Evolutionary conservation across 805 yeast species (phyloP).

Genomic region (Wickerhamomyces sydowiorum): DNA sequence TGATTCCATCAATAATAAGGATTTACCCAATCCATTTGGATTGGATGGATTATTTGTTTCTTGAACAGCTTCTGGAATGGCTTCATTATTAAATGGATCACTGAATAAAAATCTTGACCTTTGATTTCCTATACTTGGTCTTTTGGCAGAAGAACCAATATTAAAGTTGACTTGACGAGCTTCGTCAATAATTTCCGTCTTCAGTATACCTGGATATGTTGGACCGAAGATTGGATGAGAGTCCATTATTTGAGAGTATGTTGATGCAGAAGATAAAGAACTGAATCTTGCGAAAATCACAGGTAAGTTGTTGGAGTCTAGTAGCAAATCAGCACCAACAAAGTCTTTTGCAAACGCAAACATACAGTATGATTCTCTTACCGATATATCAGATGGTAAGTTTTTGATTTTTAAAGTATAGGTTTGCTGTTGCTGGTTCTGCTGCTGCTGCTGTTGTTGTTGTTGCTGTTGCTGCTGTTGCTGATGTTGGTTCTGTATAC

Average conservation of each 20-base stretch:
- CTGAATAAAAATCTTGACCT: constrained; percentile 66
- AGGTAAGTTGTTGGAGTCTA: constrained; percentile 27
- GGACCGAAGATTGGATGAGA: constrained; percentile 46
- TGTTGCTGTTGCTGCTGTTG: constrained; percentile 5
- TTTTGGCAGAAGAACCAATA: constrained; percentile 30
- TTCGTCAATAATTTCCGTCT: constrained; percentile 35
- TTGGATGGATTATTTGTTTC: constrained; percentile 6
- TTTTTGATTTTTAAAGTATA: constrained; percentile 41
- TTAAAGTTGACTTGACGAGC: constrained; percentile 12
- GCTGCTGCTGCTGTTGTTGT: constrained; percentile 4
- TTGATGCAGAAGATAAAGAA: constrained; percentile 37
- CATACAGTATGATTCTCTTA: constrained; percentile 61
- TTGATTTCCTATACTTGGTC: constrained; percentile 51
- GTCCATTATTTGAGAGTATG: constrained; percentile 34
- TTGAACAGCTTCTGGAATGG: constrained; percentile 15
- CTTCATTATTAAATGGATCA: constrained; percentile 48
- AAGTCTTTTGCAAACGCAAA: constrained; percentile 69
- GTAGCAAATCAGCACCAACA: constrained; percentile 40
- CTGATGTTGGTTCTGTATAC: constrained; percentile 5
- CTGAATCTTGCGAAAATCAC: constrained; percentile 40
- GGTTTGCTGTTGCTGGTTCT: constrained; percentile 2
- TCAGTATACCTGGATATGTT: constrained; percentile 31
- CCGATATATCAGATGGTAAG: constrained; percentile 56
- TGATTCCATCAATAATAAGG: constrained; percentile 34
- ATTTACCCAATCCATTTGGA: constrained; percentile 33